These are phyloP conservation scores for Fusarium udum DNA, from an alignment of 2,329 filamentous ascomycete genomes.

Conservation along the genomic window DNA sequence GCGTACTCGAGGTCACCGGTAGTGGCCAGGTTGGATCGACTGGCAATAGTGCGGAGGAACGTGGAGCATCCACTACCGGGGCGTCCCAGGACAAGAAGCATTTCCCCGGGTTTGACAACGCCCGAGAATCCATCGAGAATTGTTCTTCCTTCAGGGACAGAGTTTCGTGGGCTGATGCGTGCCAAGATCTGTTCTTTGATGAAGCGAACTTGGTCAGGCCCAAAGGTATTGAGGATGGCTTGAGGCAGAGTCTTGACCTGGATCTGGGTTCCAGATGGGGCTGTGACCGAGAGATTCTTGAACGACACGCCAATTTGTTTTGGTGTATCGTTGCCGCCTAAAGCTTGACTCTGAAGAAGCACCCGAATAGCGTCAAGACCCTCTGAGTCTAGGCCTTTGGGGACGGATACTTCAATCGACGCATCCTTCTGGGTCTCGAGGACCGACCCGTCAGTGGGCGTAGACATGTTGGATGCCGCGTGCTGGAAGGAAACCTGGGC, in stretches of 20 bases:
- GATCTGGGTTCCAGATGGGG: not conserved
- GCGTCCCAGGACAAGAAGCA: slow-evolving; percentile 62
- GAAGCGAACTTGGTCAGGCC: not conserved
- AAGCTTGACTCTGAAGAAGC: not conserved
- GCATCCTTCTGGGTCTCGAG: not conserved
- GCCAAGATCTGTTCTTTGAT: not conserved
- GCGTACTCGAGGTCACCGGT: slow-evolving; percentile 50
- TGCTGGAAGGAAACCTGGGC: not conserved
- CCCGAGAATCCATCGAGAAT: not conserved
- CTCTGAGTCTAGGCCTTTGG: not conserved
- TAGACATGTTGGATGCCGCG: not conserved
- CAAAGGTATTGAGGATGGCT: not conserved
- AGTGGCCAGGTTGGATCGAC: slow-evolving; percentile 72
- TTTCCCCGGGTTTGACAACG: not conserved
- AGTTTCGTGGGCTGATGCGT: not conserved
- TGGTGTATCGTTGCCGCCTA: not conserved
- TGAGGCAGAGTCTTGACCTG: not conserved
- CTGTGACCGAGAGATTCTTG: not conserved
- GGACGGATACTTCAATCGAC: not conserved
- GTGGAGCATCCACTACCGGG: slow-evolving; percentile 80
- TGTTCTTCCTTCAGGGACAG: not conserved
- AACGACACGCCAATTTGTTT: not conserved
- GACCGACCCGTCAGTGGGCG: not conserved
- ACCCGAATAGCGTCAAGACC: not conserved
- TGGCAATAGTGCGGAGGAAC: slow-evolving; percentile 78